These are phyloP conservation scores for Psilocybe azurescens DNA, from an alignment of 768 basidiomycete species.

Conservation along the genomic window DNA sequence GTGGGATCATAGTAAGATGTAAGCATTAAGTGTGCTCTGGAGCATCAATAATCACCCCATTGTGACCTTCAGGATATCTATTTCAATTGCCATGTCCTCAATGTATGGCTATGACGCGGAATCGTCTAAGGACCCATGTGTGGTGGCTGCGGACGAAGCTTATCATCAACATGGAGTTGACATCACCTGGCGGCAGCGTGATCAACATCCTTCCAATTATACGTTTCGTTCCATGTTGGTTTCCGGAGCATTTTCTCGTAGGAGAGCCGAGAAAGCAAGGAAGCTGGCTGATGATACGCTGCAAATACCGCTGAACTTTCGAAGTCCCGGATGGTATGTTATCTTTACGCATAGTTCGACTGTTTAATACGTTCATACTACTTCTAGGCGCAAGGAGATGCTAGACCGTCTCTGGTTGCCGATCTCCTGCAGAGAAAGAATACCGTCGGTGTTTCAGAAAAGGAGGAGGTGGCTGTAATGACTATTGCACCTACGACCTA, in stretches of 20 bases:
- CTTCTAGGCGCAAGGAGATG: neutral
- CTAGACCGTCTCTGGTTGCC: neutral
- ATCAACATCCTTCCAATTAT: conserved; percentile 20
- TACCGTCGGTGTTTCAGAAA: neutral
- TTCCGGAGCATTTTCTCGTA: conserved; percentile 10
- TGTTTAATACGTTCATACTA: too few relatives aligned
- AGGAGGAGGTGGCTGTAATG: conserved; percentile 6
- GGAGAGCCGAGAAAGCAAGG: neutral
- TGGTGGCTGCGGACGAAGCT: conserved; percentile 15
- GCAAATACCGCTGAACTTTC: conserved; percentile 13
- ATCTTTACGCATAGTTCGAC: neutral
- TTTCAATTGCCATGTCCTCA: conserved; percentile 18
- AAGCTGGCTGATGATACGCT: conserved; percentile 6
- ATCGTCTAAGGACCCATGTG: conserved; percentile 16
- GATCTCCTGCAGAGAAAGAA: conserved; percentile 2
- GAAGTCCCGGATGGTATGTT: conserved; percentile 13
- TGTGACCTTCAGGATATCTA: conserved; percentile 15
- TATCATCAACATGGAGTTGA: neutral
- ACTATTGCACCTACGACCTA: conserved; percentile 8
- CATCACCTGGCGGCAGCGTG: conserved; percentile 9
- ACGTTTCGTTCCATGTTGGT: conserved; percentile 20
- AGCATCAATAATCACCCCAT: neutral
- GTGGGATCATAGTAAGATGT: conserved; percentile 15
- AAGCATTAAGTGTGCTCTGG: neutral
- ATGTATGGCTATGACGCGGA: conserved; percentile 25